Conservation (phyloP, 805 yeast genomes). For the Yarrowia yakushimensis region DNA sequence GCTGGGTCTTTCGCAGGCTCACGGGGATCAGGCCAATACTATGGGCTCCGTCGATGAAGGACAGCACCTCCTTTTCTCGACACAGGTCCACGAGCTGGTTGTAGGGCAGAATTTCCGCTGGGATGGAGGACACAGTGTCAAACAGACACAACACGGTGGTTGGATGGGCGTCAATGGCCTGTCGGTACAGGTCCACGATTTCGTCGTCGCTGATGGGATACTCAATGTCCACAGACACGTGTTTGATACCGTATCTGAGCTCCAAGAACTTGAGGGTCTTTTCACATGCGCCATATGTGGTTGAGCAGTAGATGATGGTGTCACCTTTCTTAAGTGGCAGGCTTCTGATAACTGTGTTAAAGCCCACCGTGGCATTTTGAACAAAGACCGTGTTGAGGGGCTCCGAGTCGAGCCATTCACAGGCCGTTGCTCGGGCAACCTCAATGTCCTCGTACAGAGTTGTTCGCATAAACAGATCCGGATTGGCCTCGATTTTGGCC, state of each 20-base stretch:
- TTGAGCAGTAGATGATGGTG: slow-evolving; percentile 47
- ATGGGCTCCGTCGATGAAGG: slow-evolving; percentile 73
- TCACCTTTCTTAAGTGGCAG: slow-evolving; percentile 52
- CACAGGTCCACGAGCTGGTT: slow-evolving; percentile 47
- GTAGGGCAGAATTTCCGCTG: slow-evolving; percentile 59
- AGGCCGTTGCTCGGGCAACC: slow-evolving; percentile 40
- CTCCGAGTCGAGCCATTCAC: slow-evolving; percentile 48
- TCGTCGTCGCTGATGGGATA: slow-evolving; percentile 48
- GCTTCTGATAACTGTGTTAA: slow-evolving; percentile 55
- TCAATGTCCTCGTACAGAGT: slow-evolving; percentile 37
- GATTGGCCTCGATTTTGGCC: slow-evolving; percentile 40
- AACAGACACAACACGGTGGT: slow-evolving; percentile 44
- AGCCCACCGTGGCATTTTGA: slow-evolving; percentile 58
- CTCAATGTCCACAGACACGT: slow-evolving; percentile 41
- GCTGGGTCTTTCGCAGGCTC: slow-evolving; percentile 38
- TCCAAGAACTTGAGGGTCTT: slow-evolving; percentile 43
- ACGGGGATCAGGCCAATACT: slow-evolving; percentile 47
- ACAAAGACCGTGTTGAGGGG: slow-evolving; percentile 50
- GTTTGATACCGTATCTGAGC: slow-evolving; percentile 37
- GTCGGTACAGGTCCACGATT: slow-evolving; percentile 38
- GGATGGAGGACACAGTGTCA: slow-evolving; percentile 61
- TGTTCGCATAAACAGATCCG: slow-evolving; percentile 46
- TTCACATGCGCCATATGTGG: slow-evolving; percentile 54
- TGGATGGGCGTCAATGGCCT: slow-evolving; percentile 34
- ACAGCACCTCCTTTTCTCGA: slow-evolving; percentile 45